phyloP scores from a whole-genome alignment of 306 rosid genomes.

The Corylus heterophylla region DNA sequence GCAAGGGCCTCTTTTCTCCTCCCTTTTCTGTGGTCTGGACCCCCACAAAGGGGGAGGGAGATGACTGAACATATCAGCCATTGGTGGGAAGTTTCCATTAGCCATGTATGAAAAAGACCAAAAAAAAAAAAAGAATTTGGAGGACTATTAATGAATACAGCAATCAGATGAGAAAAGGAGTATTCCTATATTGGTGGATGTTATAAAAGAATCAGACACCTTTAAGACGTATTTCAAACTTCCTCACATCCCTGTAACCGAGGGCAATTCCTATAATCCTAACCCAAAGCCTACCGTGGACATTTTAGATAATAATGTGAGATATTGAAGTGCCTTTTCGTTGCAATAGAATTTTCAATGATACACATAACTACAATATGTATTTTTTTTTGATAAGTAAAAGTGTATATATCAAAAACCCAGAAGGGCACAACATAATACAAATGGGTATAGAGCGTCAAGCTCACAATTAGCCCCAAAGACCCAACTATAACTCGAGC shows the following conservation, averaged over 20 bases:
- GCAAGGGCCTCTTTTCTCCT: not conserved
- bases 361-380: not conserved
- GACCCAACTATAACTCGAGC: too few relatives aligned
- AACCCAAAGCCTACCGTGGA: not conserved
- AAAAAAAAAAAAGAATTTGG: not conserved
- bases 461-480: too few relatives aligned
- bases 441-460: too few relatives aligned
- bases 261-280: not conserved
- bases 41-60: not conserved
- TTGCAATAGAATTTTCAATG: not conserved
- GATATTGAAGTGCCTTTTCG: not conserved
- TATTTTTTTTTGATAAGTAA: too few relatives aligned
- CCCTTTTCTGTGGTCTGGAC: not conserved
- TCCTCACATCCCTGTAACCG: not conserved
- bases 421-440: too few relatives aligned
- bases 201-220: not conserved
- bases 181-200: not conserved
- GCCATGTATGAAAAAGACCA: not conserved
- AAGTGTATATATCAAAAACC: too few relatives aligned
- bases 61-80: not conserved
- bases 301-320: not conserved
- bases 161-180: not conserved
- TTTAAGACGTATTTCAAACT: not conserved
- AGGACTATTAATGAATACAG: not conserved
- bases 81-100: not conserved